Conservation (phyloP, 1,284 basidiomycete genomes). For the Binderoboletus segoi region DNA sequence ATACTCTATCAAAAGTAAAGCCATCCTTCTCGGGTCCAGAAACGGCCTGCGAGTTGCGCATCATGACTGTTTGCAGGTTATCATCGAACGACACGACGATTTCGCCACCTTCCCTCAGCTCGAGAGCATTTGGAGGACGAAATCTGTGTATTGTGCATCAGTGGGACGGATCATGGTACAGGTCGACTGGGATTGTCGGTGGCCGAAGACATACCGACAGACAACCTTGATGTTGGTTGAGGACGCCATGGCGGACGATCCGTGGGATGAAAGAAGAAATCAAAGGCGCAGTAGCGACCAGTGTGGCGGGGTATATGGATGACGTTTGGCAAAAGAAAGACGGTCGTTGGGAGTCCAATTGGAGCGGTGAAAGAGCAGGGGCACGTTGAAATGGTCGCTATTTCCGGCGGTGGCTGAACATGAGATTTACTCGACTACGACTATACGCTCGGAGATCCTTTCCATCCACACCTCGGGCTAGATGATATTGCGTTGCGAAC, state of each 20-base stretch:
- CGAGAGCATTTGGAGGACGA: slow-evolving; percentile 93
- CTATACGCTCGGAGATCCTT: too few relatives aligned
- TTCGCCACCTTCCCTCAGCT: slow-evolving; percentile 88
- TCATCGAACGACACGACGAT: slow-evolving; percentile 92
- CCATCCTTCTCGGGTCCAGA: slow-evolving; percentile 87
- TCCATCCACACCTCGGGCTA: too few relatives aligned
- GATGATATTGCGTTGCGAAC: too few relatives aligned
- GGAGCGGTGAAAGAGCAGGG: slow-evolving; percentile 21
- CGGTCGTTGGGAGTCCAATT: slow-evolving; percentile 4
- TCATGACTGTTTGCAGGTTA: slow-evolving; percentile 78
- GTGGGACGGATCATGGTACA: background rate
- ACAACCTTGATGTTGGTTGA: slow-evolving; percentile 91
- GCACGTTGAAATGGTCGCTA: slow-evolving; percentile 17
- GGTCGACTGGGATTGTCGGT: slow-evolving; percentile 1
- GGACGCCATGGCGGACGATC: slow-evolving; percentile 60
- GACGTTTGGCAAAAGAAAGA: slow-evolving; percentile 8
- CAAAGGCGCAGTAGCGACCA: slow-evolving; percentile 14
- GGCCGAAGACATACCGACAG: slow-evolving; percentile 70
- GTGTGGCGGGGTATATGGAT: slow-evolving; percentile 21
- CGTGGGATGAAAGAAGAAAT: slow-evolving; percentile 18
- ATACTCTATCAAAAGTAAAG: slow-evolving; percentile 97
- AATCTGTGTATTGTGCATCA: slow-evolving; percentile 59
- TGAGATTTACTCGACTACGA: slow-evolving; percentile 9
- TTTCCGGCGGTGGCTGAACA: slow-evolving; percentile 37
- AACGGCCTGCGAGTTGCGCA: slow-evolving; percentile 68